Conservation (phyloP, 164 flowering plant genomes). For the Liquidambar formosana region DNA sequence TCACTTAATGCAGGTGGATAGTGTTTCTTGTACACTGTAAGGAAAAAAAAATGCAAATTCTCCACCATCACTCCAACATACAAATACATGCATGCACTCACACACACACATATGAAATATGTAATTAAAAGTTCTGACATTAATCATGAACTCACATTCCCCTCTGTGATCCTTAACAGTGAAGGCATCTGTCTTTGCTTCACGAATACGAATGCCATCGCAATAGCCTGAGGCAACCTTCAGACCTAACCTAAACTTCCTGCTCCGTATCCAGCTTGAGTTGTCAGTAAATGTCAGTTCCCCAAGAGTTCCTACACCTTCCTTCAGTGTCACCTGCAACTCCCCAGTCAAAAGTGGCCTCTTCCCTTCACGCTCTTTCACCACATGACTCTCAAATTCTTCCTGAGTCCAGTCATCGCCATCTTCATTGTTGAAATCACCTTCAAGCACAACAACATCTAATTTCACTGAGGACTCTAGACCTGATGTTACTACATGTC, state of each 20-base stretch:
- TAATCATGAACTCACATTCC: constrained; percentile 62
- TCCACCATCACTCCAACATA: constrained; percentile 1
- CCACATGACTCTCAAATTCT: constrained; percentile 88
- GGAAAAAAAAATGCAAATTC: constrained; percentile 4
- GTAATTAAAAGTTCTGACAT: neutral
- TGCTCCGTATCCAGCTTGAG: constrained; percentile 97
- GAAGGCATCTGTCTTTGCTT: constrained; percentile 95
- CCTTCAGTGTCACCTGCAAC: constrained; percentile 72
- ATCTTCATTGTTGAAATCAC: constrained; percentile 91
- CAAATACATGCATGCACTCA: neutral
- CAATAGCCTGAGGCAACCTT: constrained; percentile 75
- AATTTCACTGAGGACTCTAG: constrained; percentile 76
- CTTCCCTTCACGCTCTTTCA: constrained; percentile 96
- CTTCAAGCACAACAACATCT: constrained; percentile 93
- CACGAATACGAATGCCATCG: constrained; percentile 79
- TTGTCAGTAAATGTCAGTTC: constrained; percentile 94
- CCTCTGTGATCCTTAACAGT: constrained; percentile 98
- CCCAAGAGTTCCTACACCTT: constrained; percentile 93
- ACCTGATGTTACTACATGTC: constrained; percentile 69
- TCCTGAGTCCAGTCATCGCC: constrained; percentile 79
- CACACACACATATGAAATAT: neutral
- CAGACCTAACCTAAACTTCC: constrained; percentile 90
- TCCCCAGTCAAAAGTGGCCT: constrained; percentile 93
- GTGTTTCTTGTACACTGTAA: constrained; percentile 90
- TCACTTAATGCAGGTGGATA: constrained; percentile 86